Evolutionary conservation across 176 grass and related monocot genomes (phyloP).

Genomic region (Alopecurus myosuroides): DNA sequence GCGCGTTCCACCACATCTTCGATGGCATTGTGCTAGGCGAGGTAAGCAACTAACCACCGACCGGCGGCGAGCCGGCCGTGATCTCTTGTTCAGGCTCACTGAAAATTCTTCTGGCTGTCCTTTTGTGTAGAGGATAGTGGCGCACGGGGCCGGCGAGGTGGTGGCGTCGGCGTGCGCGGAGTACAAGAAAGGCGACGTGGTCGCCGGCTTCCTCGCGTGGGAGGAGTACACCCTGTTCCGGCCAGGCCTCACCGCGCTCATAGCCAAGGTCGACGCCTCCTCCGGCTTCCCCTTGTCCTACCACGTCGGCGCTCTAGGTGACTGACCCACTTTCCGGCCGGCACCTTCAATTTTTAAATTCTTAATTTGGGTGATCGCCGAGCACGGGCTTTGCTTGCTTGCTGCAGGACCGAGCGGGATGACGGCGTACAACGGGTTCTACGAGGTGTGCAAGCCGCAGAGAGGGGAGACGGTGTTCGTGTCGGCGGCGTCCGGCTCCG

Average conservation of each 20-base stretch:
- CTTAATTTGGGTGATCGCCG: no score
- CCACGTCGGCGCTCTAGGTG: constrained; percentile 14
- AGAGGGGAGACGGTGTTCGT: no score
- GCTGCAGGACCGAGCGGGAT: no score
- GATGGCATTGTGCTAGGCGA: constrained; percentile 30
- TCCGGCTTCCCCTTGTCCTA: constrained; percentile 19
- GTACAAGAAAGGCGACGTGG: constrained; percentile 29
- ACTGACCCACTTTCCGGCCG: no score
- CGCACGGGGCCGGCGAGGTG: constrained; percentile 44
- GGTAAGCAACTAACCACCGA: constrained; percentile 20
- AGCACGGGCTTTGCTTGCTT: no score
- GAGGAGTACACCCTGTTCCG: constrained; percentile 53
- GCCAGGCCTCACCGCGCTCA: not conserved
- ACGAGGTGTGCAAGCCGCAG: no score
- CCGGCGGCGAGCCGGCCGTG: no score
- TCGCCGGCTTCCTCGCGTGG: constrained; percentile 46
- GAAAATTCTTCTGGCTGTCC: no score
- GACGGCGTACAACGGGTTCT: no score
- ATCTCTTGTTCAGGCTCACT: not conserved
- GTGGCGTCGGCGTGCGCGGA: constrained; percentile 30
- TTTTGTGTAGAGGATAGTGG: no score
- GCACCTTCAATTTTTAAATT: no score
- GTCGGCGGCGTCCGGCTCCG: no score
- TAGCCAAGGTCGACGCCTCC: not conserved
- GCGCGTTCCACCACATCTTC: constrained; percentile 22